Conservation (phyloP, 2,329 filamentous ascomycete genomes). For the Dichotomopilus funicola region DNA sequence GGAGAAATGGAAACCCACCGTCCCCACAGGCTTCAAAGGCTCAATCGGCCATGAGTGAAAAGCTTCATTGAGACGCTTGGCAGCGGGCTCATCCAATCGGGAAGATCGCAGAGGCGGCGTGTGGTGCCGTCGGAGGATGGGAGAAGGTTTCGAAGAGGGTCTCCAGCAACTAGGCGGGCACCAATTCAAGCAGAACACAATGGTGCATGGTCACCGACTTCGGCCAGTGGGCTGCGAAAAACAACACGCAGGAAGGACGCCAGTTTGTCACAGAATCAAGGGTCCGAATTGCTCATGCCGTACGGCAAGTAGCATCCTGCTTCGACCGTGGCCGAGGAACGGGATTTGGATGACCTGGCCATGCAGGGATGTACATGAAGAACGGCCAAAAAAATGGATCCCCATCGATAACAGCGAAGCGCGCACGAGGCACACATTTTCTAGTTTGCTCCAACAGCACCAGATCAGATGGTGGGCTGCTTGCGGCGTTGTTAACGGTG, state of each 20-base stretch:
- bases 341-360: not conserved
- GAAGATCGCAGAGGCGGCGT: too few relatives aligned
- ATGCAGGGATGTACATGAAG: constrained; percentile 6
- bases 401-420: constrained; percentile 6
- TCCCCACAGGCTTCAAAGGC: too few relatives aligned
- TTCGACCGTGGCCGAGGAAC: constrained; percentile 1
- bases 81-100: too few relatives aligned
- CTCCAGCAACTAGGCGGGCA: too few relatives aligned
- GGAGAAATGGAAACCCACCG: constrained; percentile 6
- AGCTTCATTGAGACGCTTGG: too few relatives aligned
- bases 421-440: constrained; percentile 7
- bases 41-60: too few relatives aligned
- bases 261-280: constrained; percentile 18
- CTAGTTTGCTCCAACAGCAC: constrained; percentile 8
- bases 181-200: not conserved
- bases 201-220: constrained; percentile 7
- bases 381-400: constrained; percentile 1
- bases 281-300: constrained; percentile 3
- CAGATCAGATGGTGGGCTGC: constrained; percentile 1
- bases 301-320: not conserved
- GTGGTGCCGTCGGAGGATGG: too few relatives aligned
- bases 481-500: constrained; percentile 6
- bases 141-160: too few relatives aligned
- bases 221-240: not conserved
- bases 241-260: constrained; percentile 1